Base-by-base conservation (phyloP, 2,329 filamentous ascomycete genomes). In the Nigrospora oryzae region DNA sequence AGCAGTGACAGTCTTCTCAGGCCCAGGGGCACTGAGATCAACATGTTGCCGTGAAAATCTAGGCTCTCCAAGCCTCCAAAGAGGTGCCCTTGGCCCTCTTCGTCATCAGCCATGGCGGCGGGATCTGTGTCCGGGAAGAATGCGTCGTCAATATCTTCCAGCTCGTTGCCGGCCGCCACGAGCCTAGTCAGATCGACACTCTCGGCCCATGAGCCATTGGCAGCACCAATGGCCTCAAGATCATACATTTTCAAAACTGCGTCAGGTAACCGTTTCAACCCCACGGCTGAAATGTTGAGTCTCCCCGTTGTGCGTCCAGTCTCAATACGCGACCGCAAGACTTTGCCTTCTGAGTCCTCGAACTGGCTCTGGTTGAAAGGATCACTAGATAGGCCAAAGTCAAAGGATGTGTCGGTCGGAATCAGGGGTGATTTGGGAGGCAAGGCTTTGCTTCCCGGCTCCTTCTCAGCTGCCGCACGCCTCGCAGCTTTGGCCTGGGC, bases 241-340 rank as follows among this genome's bases (percentile, higher is more conserved):
- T 89, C 86, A 61, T 96, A 97, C 90, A 97, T 97, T 44, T 82
- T 80, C 65, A 95, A 69, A 0, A 97, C 86, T 57, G 94, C 87
- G 1, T 77, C 65, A 0, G 93, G 93, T 4, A 98, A 85, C 46
- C 84, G 75, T 49, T 81, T 85, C 35, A 98, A 64, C 1, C 81
- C 79, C 73, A 97, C 77, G 0, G 86, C 89, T 1, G 90, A 84
- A 58, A 98, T 90, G 52, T 96, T 96, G 35, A 98, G 71, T 42
- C 84, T 79, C 3, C 93, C 93, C 33, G 86, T 86, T 1, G 77
- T 81, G 40, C 89, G 77, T 2, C 86, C 93, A 14, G 77, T 69
- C 45, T 80, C 77, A 17, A 95, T 77, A 0, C 89, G 81, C 49
- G 84, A 85, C 46, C 79, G 76, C 23, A 96, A 69, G 2, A 93